Base-by-base conservation (phyloP, 2,329 filamentous ascomycete genomes). In the Rhynchosporium agropyri region DNA sequence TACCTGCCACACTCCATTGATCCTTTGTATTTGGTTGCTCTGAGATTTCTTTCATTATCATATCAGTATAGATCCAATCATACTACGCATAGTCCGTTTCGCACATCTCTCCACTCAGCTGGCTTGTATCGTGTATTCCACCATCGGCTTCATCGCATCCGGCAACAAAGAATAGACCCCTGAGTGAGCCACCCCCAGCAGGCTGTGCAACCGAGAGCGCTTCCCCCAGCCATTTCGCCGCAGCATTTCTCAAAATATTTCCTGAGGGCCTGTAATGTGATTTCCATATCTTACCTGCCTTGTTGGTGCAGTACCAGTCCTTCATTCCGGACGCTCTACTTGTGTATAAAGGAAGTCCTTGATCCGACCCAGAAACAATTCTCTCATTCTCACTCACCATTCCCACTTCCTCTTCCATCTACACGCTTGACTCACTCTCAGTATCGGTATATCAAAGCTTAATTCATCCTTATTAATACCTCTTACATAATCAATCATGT, bases 401-500 rank as follows among this genome's bases (percentile, higher is more conserved):
- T 5, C 7, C 29, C n/a, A 46, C 43, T 8, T 46, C 43, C 7
- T 15, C 42, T 43, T 15, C 42, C 42, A 45, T 45, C 43, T 36
- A 54, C 51, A 53, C 43, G 3, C n/a, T 46, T 20, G 43, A 4
- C 33, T 15, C 36, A n/a, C 33, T 13, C 20, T 54, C 36, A 53
- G 12, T 53, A 38, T 20, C 51, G 26, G 6, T 42, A 20, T 54
- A 54, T 54, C 20, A 28, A 54, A 54, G 51, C 51, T 54, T 15
- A 7, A 13, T 54, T 54, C 38, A 20, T 54, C 20, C 26, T 54
- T 33, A 40, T 10, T 26, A 31, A 53, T 38, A 54, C 26, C 38
- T 40, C 43, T 7, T 43, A 49, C 12, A 13, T 20, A 28, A 15
- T 20, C 28, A 45, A 65, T 62, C 40, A 71, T 71, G 69, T 61